Conservation (phyloP, 306 rosid species). For the Rosa lucieae region DNA sequence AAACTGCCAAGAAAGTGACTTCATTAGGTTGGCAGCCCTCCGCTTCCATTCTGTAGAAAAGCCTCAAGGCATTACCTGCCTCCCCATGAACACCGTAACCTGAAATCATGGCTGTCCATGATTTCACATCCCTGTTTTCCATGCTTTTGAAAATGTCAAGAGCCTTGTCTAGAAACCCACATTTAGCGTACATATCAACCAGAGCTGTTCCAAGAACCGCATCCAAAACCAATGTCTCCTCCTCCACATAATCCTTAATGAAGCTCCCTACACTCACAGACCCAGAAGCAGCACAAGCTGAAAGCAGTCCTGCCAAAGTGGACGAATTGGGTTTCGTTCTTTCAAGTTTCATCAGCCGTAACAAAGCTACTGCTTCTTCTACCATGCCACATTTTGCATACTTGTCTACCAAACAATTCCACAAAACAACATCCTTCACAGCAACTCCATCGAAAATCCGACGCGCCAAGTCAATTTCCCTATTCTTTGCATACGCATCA, state of each 20-base stretch:
- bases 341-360: constrained; percentile 48
- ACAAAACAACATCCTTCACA: constrained; percentile 58
- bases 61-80: constrained; percentile 44
- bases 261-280: constrained; percentile 37
- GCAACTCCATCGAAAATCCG: constrained; percentile 43
- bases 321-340: constrained; percentile 52
- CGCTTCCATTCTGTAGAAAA: constrained; percentile 51
- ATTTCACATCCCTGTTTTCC: constrained; percentile 59
- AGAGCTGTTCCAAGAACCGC: constrained; percentile 68
- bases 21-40: constrained; percentile 62
- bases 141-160: constrained; percentile 50
- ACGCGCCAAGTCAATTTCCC: constrained; percentile 33
- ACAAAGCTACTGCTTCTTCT: constrained; percentile 47
- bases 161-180: constrained; percentile 65
- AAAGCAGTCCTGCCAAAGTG: constrained; percentile 61
- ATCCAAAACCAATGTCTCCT: constrained; percentile 50
- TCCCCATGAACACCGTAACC: constrained; percentile 65
- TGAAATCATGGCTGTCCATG: constrained; percentile 76
- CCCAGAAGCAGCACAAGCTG: constrained; percentile 57
- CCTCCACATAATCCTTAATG: constrained; percentile 41
- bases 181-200: constrained; percentile 66
- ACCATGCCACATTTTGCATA: constrained; percentile 51
- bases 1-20: constrained; percentile 58
- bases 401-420: constrained; percentile 65
- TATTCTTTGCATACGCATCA: constrained; percentile 54